Evolutionary conservation across 208 protist species (phyloP), one percentile per base, ranked within the genome.

Genomic region (Crithidia brevicula): DNA sequence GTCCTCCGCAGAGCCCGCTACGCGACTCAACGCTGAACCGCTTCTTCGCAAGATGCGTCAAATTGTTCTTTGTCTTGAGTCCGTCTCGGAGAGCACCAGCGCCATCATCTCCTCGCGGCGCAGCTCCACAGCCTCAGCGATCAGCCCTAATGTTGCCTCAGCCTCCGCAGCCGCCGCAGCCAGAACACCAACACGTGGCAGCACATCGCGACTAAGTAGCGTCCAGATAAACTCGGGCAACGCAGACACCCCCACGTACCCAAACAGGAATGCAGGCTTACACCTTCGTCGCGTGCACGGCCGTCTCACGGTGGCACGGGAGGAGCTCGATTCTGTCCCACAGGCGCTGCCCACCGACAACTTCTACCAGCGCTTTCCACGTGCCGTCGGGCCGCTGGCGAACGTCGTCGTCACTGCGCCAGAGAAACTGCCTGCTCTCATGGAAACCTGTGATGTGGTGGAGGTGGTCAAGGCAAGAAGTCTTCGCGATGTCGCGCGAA

Each of bases 281-380:
- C 8, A 40, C 15, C 36, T 40, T 0, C 36, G 36, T 7, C 36
- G 36, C 36, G 36, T 40, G 10, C 8, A 40, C 36, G 36, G 36
- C 36, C 36, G 36, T 40, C 36, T 40, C 10, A 40, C 36, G 36
- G 36, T 40, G 36, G 10, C 36, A 1, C 36, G 36, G 36, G 10
- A 13, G 10, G 36, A 40, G 36, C 8, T 40, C 36, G 36, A 40
- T 40, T 7, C 36, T 40, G 36, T 13, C 8, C 36, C 36, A 13
- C 36, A 60, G 34, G 54, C 54, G 3, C 54, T 60, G 3, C 54
- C 54, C 4, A 60, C 54, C 5, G 36, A 20, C 22, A 31, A 47
- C 54, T 60, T 60, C 36, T 60, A 60, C 34, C 4, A 33, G 5
- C 54, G 31, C 54, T 60, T 60, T 60, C 54, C 54, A 13, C 54